Evolutionary conservation across 2,329 filamentous ascomycete genomes (phyloP), one percentile per base, ranked within the genome.

Genomic region (Diplocarpon mali): DNA sequence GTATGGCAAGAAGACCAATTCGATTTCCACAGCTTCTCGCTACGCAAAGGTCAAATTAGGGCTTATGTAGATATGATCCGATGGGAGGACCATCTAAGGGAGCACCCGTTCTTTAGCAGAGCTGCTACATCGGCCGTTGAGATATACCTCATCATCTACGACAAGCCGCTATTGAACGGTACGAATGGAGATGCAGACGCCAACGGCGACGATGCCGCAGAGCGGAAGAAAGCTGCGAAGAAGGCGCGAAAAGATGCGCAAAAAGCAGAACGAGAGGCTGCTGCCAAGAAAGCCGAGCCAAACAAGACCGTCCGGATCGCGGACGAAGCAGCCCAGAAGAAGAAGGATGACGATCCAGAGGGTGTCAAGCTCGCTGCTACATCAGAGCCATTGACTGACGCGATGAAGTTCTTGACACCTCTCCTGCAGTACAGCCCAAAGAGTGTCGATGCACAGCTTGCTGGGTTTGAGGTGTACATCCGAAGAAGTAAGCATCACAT

Each of bases 1-100:
- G 80, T 87, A 15, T 98, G 92, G 92, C 84, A 94, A 61, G 93
- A 98, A 63, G 92, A 98, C 57, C 92, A 98, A 60, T 95, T 96
- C 58, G 92, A 98, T 63, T 98, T 98, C 70, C 93, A 98, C 71
- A 87, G 80, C 62, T 98, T 98, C 66, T 95, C 88, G 15, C 70
- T 98, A n/a, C 75, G 92, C 15, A 98, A 96, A 65, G 93, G 93
- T 12, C 90, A 95, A 71, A 86, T 96, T 49, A 75, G 90, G 45
- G 85, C 92, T 1, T 98, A 98, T 61, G 71, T 98, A 34, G 89
- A 95, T 57, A 95, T 98, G 87, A 73, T 98, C 38, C 78, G 84
- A 56, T 98, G 92, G 93, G 90, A 96, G 62, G 89, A 98, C 61
- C 78, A 80, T 50, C 67, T 96, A 36, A 81, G 88, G 44, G 85